phyloP scores from a whole-genome alignment of 352 stramenopile genomes.

The Phytophthora sp. region DNA sequence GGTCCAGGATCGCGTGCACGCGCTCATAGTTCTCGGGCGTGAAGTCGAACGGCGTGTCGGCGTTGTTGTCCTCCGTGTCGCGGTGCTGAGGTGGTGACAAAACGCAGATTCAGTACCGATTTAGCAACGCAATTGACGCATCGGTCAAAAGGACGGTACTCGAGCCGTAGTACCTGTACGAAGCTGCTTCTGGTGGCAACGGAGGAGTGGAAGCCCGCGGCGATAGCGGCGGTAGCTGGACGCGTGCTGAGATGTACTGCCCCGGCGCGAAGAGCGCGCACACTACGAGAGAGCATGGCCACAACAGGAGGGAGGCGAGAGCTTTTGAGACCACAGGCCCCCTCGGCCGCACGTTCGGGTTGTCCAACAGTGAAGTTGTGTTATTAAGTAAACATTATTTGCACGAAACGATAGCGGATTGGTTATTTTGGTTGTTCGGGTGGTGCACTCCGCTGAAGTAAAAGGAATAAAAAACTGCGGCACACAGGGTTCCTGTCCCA shows the following conservation, averaged over 20 bases:
- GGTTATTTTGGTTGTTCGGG: no score
- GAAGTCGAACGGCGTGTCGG: slow-evolving; percentile 97
- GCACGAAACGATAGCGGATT: no score
- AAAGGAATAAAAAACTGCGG: no score
- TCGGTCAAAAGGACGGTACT: slow-evolving; percentile 4
- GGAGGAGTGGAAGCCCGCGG: slow-evolving; percentile 57
- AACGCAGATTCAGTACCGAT: no score
- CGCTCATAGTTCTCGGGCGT: slow-evolving; percentile 97
- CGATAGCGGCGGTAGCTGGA: slow-evolving; percentile 4
- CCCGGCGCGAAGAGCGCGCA: slow-evolving; percentile 49
- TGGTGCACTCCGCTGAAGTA: no score
- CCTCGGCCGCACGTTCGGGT: slow-evolving; percentile 12
- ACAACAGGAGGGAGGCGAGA: slow-evolving; percentile 24
- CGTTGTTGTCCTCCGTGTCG: slow-evolving; percentile 97
- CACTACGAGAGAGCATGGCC: slow-evolving; percentile 66
- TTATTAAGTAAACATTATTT: no score
- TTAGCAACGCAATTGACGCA: neutral
- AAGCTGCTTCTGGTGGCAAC: slow-evolving; percentile 44
- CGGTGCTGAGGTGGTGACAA: slow-evolving; percentile 82
- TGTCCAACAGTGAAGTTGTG: no score
- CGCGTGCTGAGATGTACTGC: slow-evolving; percentile 37
- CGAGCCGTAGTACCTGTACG: slow-evolving; percentile 37
- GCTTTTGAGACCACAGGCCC: slow-evolving; percentile 24
- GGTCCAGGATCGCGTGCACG: slow-evolving; percentile 94
- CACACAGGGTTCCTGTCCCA: no score